A percentile compares a stretch with the other conserved stretches of the same genome.
phyloP scores from a whole-genome alignment of 163 green algal species.

The Scenedesmus sp. region DNA sequence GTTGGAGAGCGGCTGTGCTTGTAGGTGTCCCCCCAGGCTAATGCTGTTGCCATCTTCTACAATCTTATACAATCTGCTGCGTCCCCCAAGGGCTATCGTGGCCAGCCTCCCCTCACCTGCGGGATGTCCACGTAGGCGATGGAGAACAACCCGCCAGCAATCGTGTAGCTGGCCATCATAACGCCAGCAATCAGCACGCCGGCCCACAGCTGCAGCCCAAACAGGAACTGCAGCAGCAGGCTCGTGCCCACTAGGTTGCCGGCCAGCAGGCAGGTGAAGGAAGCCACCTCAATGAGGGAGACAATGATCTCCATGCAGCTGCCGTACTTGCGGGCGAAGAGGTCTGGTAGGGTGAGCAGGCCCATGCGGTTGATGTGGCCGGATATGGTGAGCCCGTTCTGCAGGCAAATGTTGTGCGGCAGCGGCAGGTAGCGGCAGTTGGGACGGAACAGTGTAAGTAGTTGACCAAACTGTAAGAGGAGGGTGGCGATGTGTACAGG shows the following conservation, averaged over 20 bases:
- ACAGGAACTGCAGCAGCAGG: constrained; percentile 60
- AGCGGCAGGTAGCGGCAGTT: neutral
- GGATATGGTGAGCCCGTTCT: constrained; percentile 56
- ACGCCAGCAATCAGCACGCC: constrained; percentile 50
- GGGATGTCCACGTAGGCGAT: constrained; percentile 61
- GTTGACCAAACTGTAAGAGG: too few species aligned
- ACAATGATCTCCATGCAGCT: constrained; percentile 55
- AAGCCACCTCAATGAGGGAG: constrained; percentile 50
- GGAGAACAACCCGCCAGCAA: constrained; percentile 58
- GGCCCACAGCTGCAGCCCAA: constrained; percentile 50
- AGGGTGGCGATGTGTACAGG: neutral
- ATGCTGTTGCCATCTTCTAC: too few species aligned
- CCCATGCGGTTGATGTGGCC: constrained; percentile 61
- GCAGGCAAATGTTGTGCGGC: neutral
- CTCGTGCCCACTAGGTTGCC: constrained; percentile 68
- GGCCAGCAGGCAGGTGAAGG: constrained; percentile 63
- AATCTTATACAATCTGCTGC: too few species aligned
- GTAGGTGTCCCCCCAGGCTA: too few species aligned
- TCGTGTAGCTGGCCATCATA: constrained; percentile 55
- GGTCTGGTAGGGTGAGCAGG: constrained; percentile 60
- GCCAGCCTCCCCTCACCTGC: too few species aligned
- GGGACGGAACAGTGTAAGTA: too few species aligned
- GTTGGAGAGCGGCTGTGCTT: too few species aligned
- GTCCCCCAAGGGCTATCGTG: too few species aligned
- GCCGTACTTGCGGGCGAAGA: constrained; percentile 59